Evolutionary conservation across 2,329 filamentous ascomycete species (phyloP).

Genomic region (Aspergillus cejpii): DNA sequence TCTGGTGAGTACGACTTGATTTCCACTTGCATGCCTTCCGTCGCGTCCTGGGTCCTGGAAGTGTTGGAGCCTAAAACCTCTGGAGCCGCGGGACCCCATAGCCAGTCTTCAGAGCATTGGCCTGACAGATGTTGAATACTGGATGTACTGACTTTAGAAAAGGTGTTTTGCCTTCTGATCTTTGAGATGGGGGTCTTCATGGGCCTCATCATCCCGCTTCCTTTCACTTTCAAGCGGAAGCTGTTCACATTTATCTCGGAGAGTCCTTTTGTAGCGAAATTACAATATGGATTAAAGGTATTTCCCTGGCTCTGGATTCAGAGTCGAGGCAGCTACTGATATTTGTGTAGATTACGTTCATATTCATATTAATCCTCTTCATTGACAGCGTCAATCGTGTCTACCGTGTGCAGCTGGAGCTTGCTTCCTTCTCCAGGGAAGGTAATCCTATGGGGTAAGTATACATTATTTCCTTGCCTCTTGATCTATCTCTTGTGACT

Average conservation of each 20-base stretch:
- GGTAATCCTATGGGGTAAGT: constrained; percentile 48
- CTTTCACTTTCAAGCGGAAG: constrained; percentile 76
- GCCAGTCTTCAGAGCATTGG: not conserved
- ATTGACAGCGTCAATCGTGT: constrained; percentile 94
- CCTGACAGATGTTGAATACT: not conserved
- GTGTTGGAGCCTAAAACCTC: constrained; percentile 21
- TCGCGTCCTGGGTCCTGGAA: not conserved
- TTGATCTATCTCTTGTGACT: constrained; percentile 10
- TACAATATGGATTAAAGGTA: constrained; percentile 94
- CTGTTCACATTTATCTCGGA: constrained; percentile 96
- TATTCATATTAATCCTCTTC: constrained; percentile 98
- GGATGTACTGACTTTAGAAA: constrained; percentile 5
- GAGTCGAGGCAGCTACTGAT: constrained; percentile 1
- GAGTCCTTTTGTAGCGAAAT: constrained; percentile 74
- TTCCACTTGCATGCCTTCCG: not conserved
- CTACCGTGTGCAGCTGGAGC: constrained; percentile 90
- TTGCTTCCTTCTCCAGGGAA: constrained; percentile 64
- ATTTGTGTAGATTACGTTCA: constrained; percentile 71
- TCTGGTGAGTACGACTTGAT: constrained; percentile 45
- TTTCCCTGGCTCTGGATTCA: constrained; percentile 4
- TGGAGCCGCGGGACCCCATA: constrained; percentile 5
- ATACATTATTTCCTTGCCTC: not conserved
- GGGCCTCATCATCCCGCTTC: constrained; percentile 64
- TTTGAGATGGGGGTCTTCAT: constrained; percentile 47
- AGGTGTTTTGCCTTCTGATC: constrained; percentile 47